Evolutionary conservation across 306 rosid genomes (phyloP).

Genomic region (Senna tora): DNA sequence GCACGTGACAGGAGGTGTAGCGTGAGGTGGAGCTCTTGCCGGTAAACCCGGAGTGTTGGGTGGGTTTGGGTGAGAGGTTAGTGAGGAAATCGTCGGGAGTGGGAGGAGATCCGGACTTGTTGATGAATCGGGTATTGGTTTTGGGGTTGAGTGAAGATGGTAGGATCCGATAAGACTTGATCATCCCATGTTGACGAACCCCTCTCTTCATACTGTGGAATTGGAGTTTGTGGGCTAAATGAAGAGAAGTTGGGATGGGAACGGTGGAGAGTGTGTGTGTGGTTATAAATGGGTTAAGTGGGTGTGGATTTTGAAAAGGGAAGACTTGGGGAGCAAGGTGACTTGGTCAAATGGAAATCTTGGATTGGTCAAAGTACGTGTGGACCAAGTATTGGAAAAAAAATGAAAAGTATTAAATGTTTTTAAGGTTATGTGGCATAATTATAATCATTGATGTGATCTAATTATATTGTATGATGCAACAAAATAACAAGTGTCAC

Average conservation of each 20-base stretch:
- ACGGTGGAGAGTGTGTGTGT: no score
- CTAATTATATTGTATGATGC: no score
- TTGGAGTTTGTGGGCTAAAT: conserved; percentile 25
- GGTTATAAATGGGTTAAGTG: no score
- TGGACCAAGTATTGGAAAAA: conserved; percentile 45
- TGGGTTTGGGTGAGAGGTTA: conserved; percentile 66
- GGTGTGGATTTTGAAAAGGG: no score
- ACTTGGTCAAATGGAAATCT: not conserved
- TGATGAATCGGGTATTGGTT: conserved; percentile 42
- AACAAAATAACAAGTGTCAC: no score
- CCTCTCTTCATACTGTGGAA: conserved; percentile 66
- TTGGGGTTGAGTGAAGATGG: conserved; percentile 52
- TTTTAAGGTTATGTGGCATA: no score
- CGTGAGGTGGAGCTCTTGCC: conserved; percentile 56
- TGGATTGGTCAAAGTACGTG: conserved; percentile 26
- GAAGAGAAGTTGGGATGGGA: not conserved
- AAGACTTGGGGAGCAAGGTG: conserved; percentile 60
- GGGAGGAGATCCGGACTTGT: conserved; percentile 49
- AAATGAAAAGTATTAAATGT: no score
- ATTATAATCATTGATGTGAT: no score
- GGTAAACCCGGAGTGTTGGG: conserved; percentile 82
- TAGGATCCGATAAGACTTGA: conserved; percentile 52
- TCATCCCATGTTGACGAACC: conserved; percentile 87
- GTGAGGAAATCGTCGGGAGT: conserved; percentile 64
- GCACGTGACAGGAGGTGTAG: conserved; percentile 55